These are phyloP conservation scores for Cymbopogon flexuosus DNA, from an alignment of 202 grass and related monocot species.

Conservation along the genomic window DNA sequence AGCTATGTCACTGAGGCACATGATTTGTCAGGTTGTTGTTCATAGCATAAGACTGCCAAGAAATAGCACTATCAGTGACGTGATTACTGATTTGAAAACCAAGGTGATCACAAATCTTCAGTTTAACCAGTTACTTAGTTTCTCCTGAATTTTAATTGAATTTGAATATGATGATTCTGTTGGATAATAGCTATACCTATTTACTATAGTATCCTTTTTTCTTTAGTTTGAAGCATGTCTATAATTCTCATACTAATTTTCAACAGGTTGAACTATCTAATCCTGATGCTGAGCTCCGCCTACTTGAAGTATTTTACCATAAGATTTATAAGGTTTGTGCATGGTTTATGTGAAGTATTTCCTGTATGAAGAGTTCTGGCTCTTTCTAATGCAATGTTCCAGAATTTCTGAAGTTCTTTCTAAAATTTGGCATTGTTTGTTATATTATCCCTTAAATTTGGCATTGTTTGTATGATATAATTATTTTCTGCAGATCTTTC, in stretches of 20 bases:
- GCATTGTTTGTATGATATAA: conserved; percentile 10
- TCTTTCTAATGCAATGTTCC: background rate
- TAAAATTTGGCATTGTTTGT: background rate
- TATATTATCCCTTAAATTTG: background rate
- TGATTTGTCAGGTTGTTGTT: conserved; percentile 58
- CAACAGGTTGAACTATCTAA: conserved; percentile 83
- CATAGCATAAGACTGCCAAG: conserved; percentile 89
- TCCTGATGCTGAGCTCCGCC: conserved; percentile 75
- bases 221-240: background rate
- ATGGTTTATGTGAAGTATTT: conserved; percentile 20
- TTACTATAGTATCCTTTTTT: background rate
- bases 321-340: conserved; percentile 84
- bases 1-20: conserved; percentile 19
- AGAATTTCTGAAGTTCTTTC: conserved; percentile 8
- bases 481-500: conserved; percentile 59
- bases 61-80: conserved; percentile 85
- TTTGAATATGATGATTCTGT: background rate
- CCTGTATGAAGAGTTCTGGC: background rate
- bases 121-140: conserved; percentile 15
- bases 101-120: conserved; percentile 54
- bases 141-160: conserved; percentile 15
- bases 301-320: conserved; percentile 97
- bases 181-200: background rate
- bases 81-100: conserved; percentile 77
- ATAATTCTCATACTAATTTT: conserved; percentile 34